phyloP scores from a whole-genome alignment of 1,139 yeast genomes.

The Taphrina pruni region DNA sequence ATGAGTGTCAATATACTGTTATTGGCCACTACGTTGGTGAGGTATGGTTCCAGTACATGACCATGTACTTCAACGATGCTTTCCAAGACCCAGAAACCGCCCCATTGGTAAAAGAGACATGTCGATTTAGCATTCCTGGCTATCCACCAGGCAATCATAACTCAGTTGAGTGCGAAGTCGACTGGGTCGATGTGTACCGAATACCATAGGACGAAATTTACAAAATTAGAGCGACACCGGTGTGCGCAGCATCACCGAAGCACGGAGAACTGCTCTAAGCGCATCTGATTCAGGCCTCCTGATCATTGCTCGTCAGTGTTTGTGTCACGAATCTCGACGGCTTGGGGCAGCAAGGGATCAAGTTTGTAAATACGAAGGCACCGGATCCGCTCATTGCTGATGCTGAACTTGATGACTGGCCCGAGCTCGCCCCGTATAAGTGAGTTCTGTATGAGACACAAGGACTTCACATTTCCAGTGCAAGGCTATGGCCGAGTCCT shows the following conservation, averaged over 20 bases:
- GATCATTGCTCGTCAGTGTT: too few relatives aligned
- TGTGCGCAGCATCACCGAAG: too few relatives aligned
- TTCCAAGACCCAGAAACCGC: background rate
- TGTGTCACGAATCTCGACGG: slow-evolving; percentile 18
- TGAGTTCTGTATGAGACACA: background rate
- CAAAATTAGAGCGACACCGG: too few relatives aligned
- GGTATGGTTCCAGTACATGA: background rate
- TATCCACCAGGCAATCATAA: background rate
- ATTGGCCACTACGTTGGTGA: slow-evolving; percentile 5
- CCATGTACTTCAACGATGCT: background rate
- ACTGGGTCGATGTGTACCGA: too few relatives aligned
- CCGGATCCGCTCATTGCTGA: slow-evolving; percentile 21
- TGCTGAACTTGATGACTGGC: background rate
- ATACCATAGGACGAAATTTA: too few relatives aligned
- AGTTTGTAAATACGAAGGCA: slow-evolving; percentile 26
- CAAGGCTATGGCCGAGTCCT: too few relatives aligned
- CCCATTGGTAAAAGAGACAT: background rate
- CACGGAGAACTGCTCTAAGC: too few relatives aligned
- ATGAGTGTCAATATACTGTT: background rate
- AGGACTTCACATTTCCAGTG: too few relatives aligned
- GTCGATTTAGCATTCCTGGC: background rate
- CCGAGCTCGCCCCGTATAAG: background rate
- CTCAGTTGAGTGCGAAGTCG: too few relatives aligned
- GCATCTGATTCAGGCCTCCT: too few relatives aligned
- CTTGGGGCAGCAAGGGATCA: background rate